Percentiles rank a stretch among this genome's conserved stretches.
phyloP scores from a whole-genome alignment of 2,329 filamentous ascomycete species.

The Monosporascus sp. region DNA sequence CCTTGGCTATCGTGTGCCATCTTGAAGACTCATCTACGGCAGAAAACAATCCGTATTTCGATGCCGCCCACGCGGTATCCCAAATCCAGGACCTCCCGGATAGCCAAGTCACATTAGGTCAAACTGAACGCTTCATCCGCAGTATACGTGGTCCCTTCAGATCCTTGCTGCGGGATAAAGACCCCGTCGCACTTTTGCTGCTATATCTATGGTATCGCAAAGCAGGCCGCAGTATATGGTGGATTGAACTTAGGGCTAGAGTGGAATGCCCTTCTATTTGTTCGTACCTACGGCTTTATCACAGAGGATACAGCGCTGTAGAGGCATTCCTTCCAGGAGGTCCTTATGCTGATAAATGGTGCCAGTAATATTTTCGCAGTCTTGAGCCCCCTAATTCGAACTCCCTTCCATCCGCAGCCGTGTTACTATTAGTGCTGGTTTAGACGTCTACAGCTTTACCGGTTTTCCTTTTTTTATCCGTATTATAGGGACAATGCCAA shows the following conservation, averaged over 20 bases:
- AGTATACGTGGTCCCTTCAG: slow-evolving; percentile 30
- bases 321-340: slow-evolving; percentile 27
- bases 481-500: too few relatives aligned
- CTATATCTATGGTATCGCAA: slow-evolving; percentile 40
- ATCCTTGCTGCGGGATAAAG: slow-evolving; percentile 24
- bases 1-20: slow-evolving; percentile 18
- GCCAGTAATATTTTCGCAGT: not conserved
- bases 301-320: slow-evolving; percentile 19
- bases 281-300: slow-evolving; percentile 29
- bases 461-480: too few relatives aligned
- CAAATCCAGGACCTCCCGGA: slow-evolving; percentile 25
- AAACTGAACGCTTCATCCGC: slow-evolving; percentile 28
- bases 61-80: slow-evolving; percentile 31
- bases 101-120: slow-evolving; percentile 22
- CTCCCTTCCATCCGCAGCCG: too few relatives aligned
- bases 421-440: too few relatives aligned
- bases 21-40: slow-evolving; percentile 27
- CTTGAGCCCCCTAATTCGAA: not conserved
- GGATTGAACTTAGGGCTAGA: slow-evolving; percentile 35
- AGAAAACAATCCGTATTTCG: slow-evolving; percentile 32
- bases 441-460: too few relatives aligned
- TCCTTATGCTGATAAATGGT: slow-evolving; percentile 10
- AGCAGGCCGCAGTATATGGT: slow-evolving; percentile 35
- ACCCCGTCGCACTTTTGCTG: slow-evolving; percentile 34
- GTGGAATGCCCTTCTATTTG: slow-evolving; percentile 38